These are phyloP conservation scores for Aspergillus hancockii DNA, from an alignment of 495 filamentous ascomycete genomes.

Conservation along the genomic window DNA sequence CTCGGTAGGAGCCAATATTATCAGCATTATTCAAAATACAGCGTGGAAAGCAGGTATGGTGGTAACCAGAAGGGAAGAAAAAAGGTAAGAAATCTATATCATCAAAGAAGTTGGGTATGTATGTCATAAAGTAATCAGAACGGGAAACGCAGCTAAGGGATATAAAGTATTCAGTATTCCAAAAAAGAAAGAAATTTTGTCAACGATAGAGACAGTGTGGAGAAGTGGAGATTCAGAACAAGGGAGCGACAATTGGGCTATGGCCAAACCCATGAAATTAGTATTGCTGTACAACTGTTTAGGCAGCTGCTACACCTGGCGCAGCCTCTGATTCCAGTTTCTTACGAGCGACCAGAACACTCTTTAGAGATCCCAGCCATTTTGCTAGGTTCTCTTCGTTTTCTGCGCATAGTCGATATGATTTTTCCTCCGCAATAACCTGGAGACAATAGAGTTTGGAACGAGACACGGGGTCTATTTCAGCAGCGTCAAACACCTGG, in stretches of 20 bases:
- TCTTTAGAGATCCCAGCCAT: slow-evolving; percentile 89
- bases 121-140: slow-evolving; percentile 16
- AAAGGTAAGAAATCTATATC: slow-evolving; percentile 12
- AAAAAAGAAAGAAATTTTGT: neutral
- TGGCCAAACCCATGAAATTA: neutral
- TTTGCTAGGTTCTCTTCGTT: slow-evolving; percentile 82
- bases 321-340: slow-evolving; percentile 32
- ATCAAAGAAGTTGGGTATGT: slow-evolving; percentile 19
- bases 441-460: slow-evolving; percentile 88
- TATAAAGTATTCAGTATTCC: neutral
- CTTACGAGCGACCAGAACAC: slow-evolving; percentile 67
- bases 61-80: slow-evolving; percentile 7
- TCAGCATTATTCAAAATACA: neutral
- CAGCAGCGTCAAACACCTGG: slow-evolving; percentile 85
- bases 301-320: slow-evolving; percentile 6
- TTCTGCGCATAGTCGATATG: slow-evolving; percentile 79
- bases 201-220: slow-evolving; percentile 2
- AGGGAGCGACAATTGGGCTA: neutral
- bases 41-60: neutral
- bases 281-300: neutral
- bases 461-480: slow-evolving; percentile 82
- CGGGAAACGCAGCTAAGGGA: slow-evolving; percentile 10
- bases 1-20: neutral
- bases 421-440: slow-evolving; percentile 92
- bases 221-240: slow-evolving; percentile 4